Conservation (phyloP, 1,284 basidiomycete genomes). For the Sanghuangporus weigelae region DNA sequence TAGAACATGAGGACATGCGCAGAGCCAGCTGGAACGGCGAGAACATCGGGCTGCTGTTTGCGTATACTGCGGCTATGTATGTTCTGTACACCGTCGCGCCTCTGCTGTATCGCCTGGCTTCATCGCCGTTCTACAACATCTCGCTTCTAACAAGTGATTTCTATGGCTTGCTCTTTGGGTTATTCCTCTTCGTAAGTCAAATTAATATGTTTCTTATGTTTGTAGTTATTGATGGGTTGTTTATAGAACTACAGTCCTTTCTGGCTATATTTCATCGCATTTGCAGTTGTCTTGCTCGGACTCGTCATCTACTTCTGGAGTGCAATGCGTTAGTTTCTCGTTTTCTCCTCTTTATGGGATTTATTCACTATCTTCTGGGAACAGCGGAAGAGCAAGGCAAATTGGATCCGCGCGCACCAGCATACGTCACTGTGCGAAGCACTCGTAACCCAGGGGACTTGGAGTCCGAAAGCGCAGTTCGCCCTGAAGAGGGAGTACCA, state of each 20-base stretch:
- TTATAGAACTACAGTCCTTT: slow-evolving; percentile 68
- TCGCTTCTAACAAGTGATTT: slow-evolving; percentile 81
- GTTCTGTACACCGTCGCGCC: slow-evolving; percentile 81
- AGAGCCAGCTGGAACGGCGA: slow-evolving; percentile 64
- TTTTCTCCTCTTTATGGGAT: background rate
- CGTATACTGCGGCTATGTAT: slow-evolving; percentile 76
- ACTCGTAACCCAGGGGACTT: slow-evolving; percentile 5
- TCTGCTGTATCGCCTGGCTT: slow-evolving; percentile 77
- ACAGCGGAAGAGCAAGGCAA: slow-evolving; percentile 74
- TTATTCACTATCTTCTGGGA: slow-evolving; percentile 8
- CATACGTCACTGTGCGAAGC: slow-evolving; percentile 44
- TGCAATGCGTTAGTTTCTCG: slow-evolving; percentile 46
- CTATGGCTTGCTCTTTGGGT: slow-evolving; percentile 78
- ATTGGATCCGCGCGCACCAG: slow-evolving; percentile 53
- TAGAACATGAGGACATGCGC: slow-evolving; percentile 68
- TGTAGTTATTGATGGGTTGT: slow-evolving; percentile 6
- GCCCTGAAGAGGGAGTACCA: slow-evolving; percentile 16
- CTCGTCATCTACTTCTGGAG: slow-evolving; percentile 80
- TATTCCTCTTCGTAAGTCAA: slow-evolving; percentile 33
- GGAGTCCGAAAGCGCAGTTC: slow-evolving; percentile 3
- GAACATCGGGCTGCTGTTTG: slow-evolving; percentile 67
- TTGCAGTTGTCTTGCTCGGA: slow-evolving; percentile 61
- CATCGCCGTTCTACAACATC: slow-evolving; percentile 79
- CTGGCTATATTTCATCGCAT: slow-evolving; percentile 82
- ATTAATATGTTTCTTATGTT: slow-evolving; percentile 23